Evolutionary conservation across 2,329 filamentous ascomycete genomes (phyloP).

Genomic region (Diaporthe velutina): DNA sequence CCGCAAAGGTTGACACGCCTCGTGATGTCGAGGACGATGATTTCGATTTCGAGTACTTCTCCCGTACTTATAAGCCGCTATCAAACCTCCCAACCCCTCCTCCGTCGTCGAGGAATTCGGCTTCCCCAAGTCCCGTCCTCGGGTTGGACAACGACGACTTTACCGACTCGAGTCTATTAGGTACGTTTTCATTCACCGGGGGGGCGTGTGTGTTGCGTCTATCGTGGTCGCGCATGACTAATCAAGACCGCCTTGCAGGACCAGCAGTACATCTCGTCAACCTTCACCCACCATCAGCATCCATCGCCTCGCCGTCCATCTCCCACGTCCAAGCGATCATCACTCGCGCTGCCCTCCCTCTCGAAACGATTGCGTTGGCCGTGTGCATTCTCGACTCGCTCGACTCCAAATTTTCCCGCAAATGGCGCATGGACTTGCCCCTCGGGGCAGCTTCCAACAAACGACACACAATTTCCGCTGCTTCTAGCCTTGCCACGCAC

Average conservation of each 20-base stretch:
- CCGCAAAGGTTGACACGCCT: slow-evolving; percentile 31
- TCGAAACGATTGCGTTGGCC: slow-evolving; percentile 73
- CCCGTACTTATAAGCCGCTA: slow-evolving; percentile 73
- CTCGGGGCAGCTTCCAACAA: slow-evolving; percentile 55
- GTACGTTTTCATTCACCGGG: slow-evolving; percentile 48
- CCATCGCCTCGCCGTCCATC: slow-evolving; percentile 69
- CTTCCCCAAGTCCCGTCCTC: slow-evolving; percentile 57
- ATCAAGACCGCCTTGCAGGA: slow-evolving; percentile 55
- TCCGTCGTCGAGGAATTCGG: slow-evolving; percentile 63
- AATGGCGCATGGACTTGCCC: slow-evolving; percentile 72
- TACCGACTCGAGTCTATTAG: slow-evolving; percentile 56
- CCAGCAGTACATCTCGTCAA: slow-evolving; percentile 76
- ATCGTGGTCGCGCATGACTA: slow-evolving; percentile 41
- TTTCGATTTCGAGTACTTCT: slow-evolving; percentile 67
- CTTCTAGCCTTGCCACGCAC: slow-evolving; percentile 55
- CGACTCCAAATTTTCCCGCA: slow-evolving; percentile 71
- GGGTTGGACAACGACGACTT: slow-evolving; percentile 59
- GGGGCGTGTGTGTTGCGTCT: slow-evolving; percentile 45
- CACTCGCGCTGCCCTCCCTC: slow-evolving; percentile 67
- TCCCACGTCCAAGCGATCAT: slow-evolving; percentile 72
- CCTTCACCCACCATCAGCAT: slow-evolving; percentile 74
- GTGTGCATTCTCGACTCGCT: slow-evolving; percentile 77
- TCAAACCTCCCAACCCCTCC: slow-evolving; percentile 78
- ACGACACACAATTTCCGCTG: slow-evolving; percentile 62
- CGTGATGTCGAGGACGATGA: slow-evolving; percentile 57